Base-by-base conservation (phyloP, 2,329 filamentous ascomycete species). In the Elsinoe batatas region DNA sequence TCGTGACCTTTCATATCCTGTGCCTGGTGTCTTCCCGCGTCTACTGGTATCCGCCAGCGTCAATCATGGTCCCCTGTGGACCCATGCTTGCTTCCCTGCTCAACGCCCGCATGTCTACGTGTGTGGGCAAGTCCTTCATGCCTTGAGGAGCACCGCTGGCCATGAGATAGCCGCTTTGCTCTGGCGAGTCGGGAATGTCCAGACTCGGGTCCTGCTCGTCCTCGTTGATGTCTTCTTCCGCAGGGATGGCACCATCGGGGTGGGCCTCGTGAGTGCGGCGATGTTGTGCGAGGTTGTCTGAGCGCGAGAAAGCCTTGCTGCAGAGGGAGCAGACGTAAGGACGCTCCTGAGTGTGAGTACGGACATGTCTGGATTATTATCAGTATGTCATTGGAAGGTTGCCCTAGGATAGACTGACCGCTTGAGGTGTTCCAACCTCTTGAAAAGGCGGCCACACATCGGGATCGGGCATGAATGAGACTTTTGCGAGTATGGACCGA, bases 401-500 rank as follows among this genome's bases (percentile, higher is more conserved):
- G 68, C 68, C 65, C 68, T 67, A 65, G 68, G 64, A 65, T 65
- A 63, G 47, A 78, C 87, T 83, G 88, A 95, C 89, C 91, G 85
- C 81, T 98, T 98, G 68, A 98, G 83, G 76, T 98, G 93, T 77
- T 98, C 93, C 77, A 98, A 82, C 73, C 93, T 85, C 84, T 98
- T 98, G 81, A 98, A 98, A 60, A 96, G 81, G 67, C 93, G 86
- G 55, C 93, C 93, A 70, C 93, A 98, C 56, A 91, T 94, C 26
- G 93, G 93, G 66, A 98, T 98, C n/a, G 93, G 93, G 76, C 93
- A 98, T 1, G 91, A 97, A 73, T 98, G 93, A 38, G 91, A 95
- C 74, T 98, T 98, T 69, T 95, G 89, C 53, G 93, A 90, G 69
- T 97, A 97, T 12, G 94, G 93, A 32, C 89, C 90, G 60, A 96